These are phyloP conservation scores for Plantago coronopus DNA, from an alignment of 305 asterid species.

Conservation along the genomic window DNA sequence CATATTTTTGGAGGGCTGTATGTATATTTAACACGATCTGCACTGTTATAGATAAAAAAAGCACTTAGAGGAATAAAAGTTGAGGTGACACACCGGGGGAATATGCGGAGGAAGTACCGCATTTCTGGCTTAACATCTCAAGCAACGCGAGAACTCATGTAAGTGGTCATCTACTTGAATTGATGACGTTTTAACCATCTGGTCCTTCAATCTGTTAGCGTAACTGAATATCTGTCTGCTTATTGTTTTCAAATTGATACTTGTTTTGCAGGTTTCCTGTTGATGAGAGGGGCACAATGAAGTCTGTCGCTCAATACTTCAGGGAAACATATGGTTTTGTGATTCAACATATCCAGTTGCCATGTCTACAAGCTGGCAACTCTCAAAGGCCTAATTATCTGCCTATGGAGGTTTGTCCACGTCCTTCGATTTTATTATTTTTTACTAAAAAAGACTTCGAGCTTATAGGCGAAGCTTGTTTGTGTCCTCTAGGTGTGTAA, in stretches of 20 bases:
- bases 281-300: constrained; percentile 55
- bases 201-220: not conserved
- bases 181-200: not conserved
- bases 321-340: constrained; percentile 52
- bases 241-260: not conserved
- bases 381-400: constrained; percentile 57
- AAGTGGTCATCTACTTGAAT: constrained; percentile 23
- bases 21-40: constrained; percentile 9
- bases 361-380: constrained; percentile 64
- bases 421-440: not conserved
- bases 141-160: constrained; percentile 67
- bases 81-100: constrained; percentile 78
- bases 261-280: constrained; percentile 54
- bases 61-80: constrained; percentile 78
- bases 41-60: constrained; percentile 51
- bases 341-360: constrained; percentile 56
- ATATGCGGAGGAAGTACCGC: constrained; percentile 68
- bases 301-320: constrained; percentile 58
- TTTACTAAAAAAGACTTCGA: not conserved
- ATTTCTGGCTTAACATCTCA: constrained; percentile 67
- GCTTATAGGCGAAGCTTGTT: not conserved
- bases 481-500: constrained; percentile 65
- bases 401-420: constrained; percentile 81
- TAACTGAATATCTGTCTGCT: not conserved
- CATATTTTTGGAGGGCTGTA: not conserved